Base-by-base conservation (phyloP, 163 green algal species). In the Trebouxia gelatinosa region DNA sequence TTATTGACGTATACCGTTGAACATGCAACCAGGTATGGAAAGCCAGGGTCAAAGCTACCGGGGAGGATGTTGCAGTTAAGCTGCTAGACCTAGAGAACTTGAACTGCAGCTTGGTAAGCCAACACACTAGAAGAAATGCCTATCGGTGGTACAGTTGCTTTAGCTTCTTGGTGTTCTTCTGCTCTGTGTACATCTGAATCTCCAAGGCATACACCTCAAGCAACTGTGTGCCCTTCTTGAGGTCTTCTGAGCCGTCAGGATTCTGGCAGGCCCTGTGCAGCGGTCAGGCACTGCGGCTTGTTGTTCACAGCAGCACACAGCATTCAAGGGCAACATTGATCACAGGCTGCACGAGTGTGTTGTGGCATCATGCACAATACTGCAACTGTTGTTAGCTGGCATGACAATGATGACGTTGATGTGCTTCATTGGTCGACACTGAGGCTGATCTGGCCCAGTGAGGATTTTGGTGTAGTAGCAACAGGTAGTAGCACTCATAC, bases 171-270 rank as follows among this genome's bases (percentile, higher is more conserved):
- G 93, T 96, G 88, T 98, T 94, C 82, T 95, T 94, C 79, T 88
- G 88, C 80, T 92, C 90, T 11, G 89, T 94, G 85, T 93, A 90
- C 83, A 94, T 93, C 77, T 94, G 85, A 81, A 99, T 99, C 83
- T 98, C 93, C 13, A 99, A 87, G 40, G 96, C 96, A 78, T 98
- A 99, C 43, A 99, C 91, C 83, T 99, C 96, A 81, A 99, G 88
- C 83, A 98, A 87, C 87, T 99, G 93, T 17, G 95, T 99, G 78
- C 95, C 96, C 86, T 98, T 98, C 82, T 97, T 97, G 75, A 93
- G 83, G 85, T 99, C 96, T 62, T 97, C 93, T 0, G 77, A 85
- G 62, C 93, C 95, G 54, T 97, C 94, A 32, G 96, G 90, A 6
- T 78, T 83, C 77, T 90, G 83, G 78, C 91, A 96, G n/a, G 87